A percentile compares a stretch with the other conserved stretches of the same genome.
These are phyloP conservation scores for Hevea brasiliensis DNA, from an alignment of 345 rosid species.

Conservation along the genomic window DNA sequence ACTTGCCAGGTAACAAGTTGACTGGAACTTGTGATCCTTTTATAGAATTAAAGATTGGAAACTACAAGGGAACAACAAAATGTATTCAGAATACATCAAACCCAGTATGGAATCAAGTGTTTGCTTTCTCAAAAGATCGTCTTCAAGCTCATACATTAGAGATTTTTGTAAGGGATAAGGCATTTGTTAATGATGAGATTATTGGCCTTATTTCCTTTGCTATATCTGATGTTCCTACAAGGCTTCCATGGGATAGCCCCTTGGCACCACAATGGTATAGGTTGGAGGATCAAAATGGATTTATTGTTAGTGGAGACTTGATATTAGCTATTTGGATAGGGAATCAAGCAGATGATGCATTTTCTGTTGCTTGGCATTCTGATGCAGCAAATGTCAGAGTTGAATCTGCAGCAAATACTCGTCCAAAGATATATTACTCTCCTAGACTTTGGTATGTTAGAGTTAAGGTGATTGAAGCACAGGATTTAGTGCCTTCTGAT, in stretches of 20 bases:
- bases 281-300: constrained; percentile 33
- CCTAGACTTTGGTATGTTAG: constrained; percentile 50
- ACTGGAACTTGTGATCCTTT: background rate
- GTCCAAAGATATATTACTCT: constrained; percentile 38
- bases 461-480: constrained; percentile 43
- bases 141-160: constrained; percentile 24
- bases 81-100: background rate
- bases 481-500: constrained; percentile 40
- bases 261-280: constrained; percentile 48
- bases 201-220: constrained; percentile 36
- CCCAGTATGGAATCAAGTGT: constrained; percentile 6
- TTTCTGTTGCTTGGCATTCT: constrained; percentile 42
- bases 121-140: constrained; percentile 7
- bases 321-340: constrained; percentile 52
- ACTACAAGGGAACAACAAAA: background rate
- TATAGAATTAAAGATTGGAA: constrained; percentile 6
- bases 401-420: constrained; percentile 29
- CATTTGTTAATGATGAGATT: constrained; percentile 17
- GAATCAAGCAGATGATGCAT: constrained; percentile 48
- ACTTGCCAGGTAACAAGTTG: background rate
- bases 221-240: constrained; percentile 33
- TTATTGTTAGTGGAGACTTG: constrained; percentile 31
- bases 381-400: constrained; percentile 40
- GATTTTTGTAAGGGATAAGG: constrained; percentile 35
- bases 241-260: constrained; percentile 41